These are phyloP conservation scores for Vitis hybrid DNA, from an alignment of 177 flowering plant species.

Conservation along the genomic window DNA sequence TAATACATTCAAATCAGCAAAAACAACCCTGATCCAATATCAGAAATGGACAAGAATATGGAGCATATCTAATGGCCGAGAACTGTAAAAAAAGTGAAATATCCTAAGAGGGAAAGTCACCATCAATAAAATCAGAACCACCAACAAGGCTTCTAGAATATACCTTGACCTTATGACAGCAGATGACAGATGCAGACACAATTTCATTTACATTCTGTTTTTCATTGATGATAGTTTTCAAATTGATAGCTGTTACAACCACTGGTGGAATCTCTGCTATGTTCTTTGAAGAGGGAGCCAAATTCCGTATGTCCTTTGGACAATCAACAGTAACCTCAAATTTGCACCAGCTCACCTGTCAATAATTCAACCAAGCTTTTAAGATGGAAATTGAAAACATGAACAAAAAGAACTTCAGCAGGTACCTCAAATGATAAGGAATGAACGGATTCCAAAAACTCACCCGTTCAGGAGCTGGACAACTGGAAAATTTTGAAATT, in stretches of 20 bases:
- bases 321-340: conserved; percentile 80
- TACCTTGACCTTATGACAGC: conserved; percentile 92
- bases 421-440: background rate
- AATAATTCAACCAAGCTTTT: conserved; percentile 6
- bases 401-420: background rate
- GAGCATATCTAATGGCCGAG: background rate
- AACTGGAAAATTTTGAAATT: conserved; percentile 64
- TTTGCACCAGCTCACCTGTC: conserved; percentile 98
- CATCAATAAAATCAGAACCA: conserved; percentile 1
- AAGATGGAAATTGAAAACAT: background rate
- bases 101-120: background rate
- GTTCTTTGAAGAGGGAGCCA: conserved; percentile 43
- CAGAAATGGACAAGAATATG: background rate
- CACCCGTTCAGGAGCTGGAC: conserved; percentile 64
- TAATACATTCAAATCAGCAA: background rate
- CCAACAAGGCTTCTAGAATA: conserved; percentile 2
- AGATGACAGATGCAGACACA: conserved; percentile 85
- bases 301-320: conserved; percentile 61
- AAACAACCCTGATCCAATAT: background rate
- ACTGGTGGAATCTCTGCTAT: conserved; percentile 75
- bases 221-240: conserved; percentile 81
- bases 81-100: background rate
- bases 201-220: conserved; percentile 82
- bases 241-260: conserved; percentile 79
- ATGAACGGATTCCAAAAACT: conserved; percentile 15